Evolutionary conservation across 805 yeast species (phyloP).

Genomic region (Starmerella ratchasimensis): DNA sequence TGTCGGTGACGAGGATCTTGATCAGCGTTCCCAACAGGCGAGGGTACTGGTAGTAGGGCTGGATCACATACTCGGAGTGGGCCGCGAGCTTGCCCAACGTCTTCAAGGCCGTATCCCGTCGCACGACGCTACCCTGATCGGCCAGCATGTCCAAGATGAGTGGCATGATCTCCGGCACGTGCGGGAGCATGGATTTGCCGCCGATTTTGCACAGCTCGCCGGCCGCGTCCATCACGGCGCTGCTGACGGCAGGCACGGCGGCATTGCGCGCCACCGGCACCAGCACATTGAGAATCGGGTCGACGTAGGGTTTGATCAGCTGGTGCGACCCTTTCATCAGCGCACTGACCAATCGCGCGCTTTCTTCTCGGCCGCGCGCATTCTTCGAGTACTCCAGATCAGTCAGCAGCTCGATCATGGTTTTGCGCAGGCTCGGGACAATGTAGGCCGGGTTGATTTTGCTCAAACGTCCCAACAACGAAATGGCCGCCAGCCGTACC

Average conservation of each 20-base stretch:
- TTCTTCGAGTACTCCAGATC: constrained; percentile 71
- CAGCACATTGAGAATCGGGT: constrained; percentile 76
- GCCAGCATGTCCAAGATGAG: constrained; percentile 73
- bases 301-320: constrained; percentile 79
- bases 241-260: constrained; percentile 61
- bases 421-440: constrained; percentile 80
- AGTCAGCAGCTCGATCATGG: constrained; percentile 71
- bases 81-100: constrained; percentile 80
- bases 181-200: constrained; percentile 68
- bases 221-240: constrained; percentile 70
- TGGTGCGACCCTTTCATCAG: constrained; percentile 66
- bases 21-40: constrained; percentile 71
- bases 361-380: constrained; percentile 70
- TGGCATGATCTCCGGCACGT: constrained; percentile 70
- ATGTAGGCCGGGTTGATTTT: constrained; percentile 87
- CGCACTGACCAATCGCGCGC: constrained; percentile 59
- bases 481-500: constrained; percentile 64
- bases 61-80: constrained; percentile 88
- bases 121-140: constrained; percentile 79
- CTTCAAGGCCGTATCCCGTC: constrained; percentile 78
- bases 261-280: constrained; percentile 60
- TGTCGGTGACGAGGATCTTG: constrained; percentile 68
- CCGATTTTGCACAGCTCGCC: constrained; percentile 85
- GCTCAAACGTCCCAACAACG: constrained; percentile 71
- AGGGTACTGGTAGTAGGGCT: constrained; percentile 85